Conservation (phyloP, 2,329 filamentous ascomycete species). For the Trichophaea hybrida region DNA sequence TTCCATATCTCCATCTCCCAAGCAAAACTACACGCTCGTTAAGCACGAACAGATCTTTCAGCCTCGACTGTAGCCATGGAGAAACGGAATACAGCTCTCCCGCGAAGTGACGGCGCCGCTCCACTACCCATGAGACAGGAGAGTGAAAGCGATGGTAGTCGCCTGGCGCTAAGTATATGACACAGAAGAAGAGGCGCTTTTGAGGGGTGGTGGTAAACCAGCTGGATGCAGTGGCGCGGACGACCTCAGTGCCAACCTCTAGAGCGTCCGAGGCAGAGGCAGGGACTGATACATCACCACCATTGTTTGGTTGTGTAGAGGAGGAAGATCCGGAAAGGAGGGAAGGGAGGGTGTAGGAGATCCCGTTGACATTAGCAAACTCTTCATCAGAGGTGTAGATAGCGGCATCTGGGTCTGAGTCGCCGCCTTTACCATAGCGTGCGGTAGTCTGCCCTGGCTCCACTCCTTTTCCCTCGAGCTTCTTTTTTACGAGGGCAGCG, state of each 20-base stretch:
- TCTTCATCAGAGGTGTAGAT: slow-evolving; percentile 71
- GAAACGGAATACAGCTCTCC: slow-evolving; percentile 92
- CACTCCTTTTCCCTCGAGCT: not conserved
- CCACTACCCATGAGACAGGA: slow-evolving; percentile 86
- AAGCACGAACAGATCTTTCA: slow-evolving; percentile 87
- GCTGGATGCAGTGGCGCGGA: slow-evolving; percentile 45
- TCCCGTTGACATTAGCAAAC: slow-evolving; percentile 87
- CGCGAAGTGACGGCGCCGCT: slow-evolving; percentile 89
- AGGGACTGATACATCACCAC: slow-evolving; percentile 33
- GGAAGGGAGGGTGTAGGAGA: slow-evolving; percentile 81
- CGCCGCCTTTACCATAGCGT: slow-evolving; percentile 9
- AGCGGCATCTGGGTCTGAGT: slow-evolving; percentile 38
- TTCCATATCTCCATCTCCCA: slow-evolving; percentile 89
- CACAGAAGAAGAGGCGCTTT: slow-evolving; percentile 76
- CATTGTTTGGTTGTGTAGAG: not conserved
- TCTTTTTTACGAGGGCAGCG: slow-evolving; percentile 6
- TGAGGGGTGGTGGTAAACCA: slow-evolving; percentile 51
- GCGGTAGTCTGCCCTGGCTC: slow-evolving; percentile 10
- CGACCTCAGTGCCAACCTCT: slow-evolving; percentile 72
- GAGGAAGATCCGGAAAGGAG: slow-evolving; percentile 61
- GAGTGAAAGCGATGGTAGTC: slow-evolving; percentile 99
- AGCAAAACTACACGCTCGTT: slow-evolving; percentile 92
- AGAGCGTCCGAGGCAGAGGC: slow-evolving; percentile 52
- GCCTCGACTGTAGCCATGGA: slow-evolving; percentile 80
- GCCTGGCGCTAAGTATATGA: slow-evolving; percentile 89